phyloP scores from a whole-genome alignment of 2,329 filamentous ascomycete genomes.

The Fusarium irregulare region DNA sequence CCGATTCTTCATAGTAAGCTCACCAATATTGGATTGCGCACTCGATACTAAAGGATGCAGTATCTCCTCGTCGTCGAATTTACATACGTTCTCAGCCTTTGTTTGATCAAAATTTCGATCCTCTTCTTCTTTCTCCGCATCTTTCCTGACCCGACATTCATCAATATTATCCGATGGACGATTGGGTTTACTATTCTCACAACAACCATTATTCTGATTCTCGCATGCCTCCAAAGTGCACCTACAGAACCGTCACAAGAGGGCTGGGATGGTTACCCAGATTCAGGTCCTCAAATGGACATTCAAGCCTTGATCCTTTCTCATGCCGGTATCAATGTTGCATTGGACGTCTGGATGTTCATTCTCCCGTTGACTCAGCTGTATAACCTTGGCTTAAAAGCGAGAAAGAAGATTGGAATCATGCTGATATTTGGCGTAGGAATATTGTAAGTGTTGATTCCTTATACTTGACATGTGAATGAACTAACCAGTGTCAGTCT shows the following conservation, averaged over 20 bases:
- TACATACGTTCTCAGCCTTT: neutral
- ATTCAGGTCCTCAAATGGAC: neutral
- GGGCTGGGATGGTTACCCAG: neutral
- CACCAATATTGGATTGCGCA: accelerated
- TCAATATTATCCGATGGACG: neutral
- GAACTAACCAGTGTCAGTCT: neutral
- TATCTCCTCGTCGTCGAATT: neutral
- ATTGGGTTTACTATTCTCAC: slow-evolving; percentile 1
- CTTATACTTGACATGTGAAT: accelerated
- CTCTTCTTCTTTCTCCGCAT: slow-evolving; percentile 10
- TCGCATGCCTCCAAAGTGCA: neutral
- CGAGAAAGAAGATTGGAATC: slow-evolving; percentile 4
- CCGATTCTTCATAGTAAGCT: neutral
- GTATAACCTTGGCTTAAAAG: neutral
- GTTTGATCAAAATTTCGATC: slow-evolving; percentile 10
- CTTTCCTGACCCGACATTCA: neutral
- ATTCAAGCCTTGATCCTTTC: neutral
- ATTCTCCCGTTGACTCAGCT: slow-evolving; percentile 1
- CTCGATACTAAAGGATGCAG: neutral
- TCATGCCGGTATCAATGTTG: slow-evolving; percentile 2
- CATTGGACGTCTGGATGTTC: slow-evolving; percentile 20
- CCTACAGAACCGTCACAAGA: neutral
- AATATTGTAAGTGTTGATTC: neutral
- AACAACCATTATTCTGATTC: neutral
- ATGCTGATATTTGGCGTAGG: slow-evolving; percentile 8